Percentiles rank a stretch among this genome's conserved stretches.
phyloP scores from a whole-genome alignment of 106 monocot genomes.

The Phalaenopsis equestris region DNA sequence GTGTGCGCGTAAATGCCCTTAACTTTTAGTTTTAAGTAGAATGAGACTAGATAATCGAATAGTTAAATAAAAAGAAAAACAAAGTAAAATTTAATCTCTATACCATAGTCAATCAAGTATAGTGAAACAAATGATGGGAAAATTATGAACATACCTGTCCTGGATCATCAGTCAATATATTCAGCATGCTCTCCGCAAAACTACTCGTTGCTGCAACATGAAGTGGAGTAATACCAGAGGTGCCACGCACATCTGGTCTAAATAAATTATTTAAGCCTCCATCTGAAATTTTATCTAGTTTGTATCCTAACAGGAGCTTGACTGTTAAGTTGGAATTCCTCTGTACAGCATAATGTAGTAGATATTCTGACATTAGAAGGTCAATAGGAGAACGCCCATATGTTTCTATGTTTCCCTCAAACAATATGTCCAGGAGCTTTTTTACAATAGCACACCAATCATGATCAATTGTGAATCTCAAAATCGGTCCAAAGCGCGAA shows the following conservation, averaged over 20 bases:
- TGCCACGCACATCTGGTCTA: constrained; percentile 48
- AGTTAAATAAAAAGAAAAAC: not conserved
- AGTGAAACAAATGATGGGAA: not conserved
- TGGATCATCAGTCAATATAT: constrained; percentile 74
- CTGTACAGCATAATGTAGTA: constrained; percentile 59
- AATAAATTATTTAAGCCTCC: constrained; percentile 28
- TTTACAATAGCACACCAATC: constrained; percentile 74
- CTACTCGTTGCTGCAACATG: constrained; percentile 55
- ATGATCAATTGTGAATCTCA: constrained; percentile 47
- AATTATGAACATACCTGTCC: constrained; percentile 36
- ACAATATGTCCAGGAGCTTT: constrained; percentile 66
- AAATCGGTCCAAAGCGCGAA: constrained; percentile 43
- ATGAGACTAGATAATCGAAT: not conserved
- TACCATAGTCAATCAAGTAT: not conserved
- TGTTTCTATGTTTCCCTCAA: constrained; percentile 36
- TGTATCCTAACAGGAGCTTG: constrained; percentile 49
- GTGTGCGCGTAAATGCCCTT: no score
- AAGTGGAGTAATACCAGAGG: constrained; percentile 56
- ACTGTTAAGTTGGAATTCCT: constrained; percentile 46
- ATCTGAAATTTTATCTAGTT: constrained; percentile 7
- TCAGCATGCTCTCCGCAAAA: constrained; percentile 47
- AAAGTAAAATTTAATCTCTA: not conserved
- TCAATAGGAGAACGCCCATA: constrained; percentile 26
- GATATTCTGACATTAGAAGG: constrained; percentile 27
- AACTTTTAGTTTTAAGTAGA: not conserved